These are phyloP conservation scores for Aspergillus ochraceus DNA, from an alignment of 2,329 filamentous ascomycete genomes.

Conservation along the genomic window DNA sequence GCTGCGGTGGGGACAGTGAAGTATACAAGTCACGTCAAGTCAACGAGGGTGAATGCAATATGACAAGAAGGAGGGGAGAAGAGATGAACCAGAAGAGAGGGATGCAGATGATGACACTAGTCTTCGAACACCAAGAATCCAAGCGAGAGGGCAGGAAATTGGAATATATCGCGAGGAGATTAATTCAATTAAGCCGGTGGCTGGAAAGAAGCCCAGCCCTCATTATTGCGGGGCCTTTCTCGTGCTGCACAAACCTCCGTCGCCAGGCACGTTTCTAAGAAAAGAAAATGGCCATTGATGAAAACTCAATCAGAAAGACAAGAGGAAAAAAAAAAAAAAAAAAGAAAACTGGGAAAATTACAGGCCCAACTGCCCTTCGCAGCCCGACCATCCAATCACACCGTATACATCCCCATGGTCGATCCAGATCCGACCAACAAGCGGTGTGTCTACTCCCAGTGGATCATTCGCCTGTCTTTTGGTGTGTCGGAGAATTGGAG, in stretches of 20 bases:
- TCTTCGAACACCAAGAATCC: neutral
- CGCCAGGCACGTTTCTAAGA: neutral
- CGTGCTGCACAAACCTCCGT: neutral
- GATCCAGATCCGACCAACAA: neutral
- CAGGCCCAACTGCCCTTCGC: neutral
- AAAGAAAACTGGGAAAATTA: too few relatives aligned
- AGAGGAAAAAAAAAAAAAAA: too few relatives aligned
- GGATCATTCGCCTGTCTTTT: neutral
- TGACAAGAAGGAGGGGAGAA: neutral
- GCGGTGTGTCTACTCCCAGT: neutral
- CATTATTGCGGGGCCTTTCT: neutral
- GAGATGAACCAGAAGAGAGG: neutral
- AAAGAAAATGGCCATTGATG: neutral
- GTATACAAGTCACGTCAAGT: neutral
- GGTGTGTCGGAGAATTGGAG: neutral
- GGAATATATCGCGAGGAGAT: conserved; percentile 10
- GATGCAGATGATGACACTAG: neutral
- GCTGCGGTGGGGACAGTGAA: neutral
- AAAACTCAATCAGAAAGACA: neutral
- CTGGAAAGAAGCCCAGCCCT: conserved; percentile 29
- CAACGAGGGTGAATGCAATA: neutral
- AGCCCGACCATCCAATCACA: neutral
- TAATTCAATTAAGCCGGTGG: conserved; percentile 24
- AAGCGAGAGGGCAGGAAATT: neutral
- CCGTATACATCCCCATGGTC: too few relatives aligned